Evolutionary conservation across 2,329 filamentous ascomycete species (phyloP), one percentile per base, ranked within the genome.

Genomic region (Penicillium aurantiogriseum): DNA sequence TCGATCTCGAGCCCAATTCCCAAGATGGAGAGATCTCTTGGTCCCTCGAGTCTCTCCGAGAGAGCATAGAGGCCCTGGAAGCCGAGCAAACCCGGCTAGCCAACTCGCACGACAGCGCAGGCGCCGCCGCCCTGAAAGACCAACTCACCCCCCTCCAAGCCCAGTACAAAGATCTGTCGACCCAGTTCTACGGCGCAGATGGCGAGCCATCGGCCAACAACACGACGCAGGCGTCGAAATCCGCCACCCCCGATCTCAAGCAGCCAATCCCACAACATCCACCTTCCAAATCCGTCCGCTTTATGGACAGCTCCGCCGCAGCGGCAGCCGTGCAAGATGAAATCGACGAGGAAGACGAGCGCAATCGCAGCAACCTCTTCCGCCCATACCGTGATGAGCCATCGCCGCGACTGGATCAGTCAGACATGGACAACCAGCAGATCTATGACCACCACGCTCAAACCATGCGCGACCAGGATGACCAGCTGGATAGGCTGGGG

Each of bases 11-110:
- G 58, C 85, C 85, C 50, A 89, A 89, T 71, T 86, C 88, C 21
- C 91, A 96, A 75, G 92, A 97, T 77, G 88, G 89, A 40, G 90
- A 96, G 74, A 92, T 97, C 65, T 89, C 90, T 17, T 85, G 91
- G 51, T 97, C 92, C 3, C 81, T 99, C 51, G 91, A 96, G 58
- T 91, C 92, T 62, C 85, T 99, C 63, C 85, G 87, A 56, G 88
- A 92, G 64, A 92, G 92, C 25, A 83, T 99, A 57, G 85, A 88
- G 54, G 79, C 82, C 8, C 80, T 96, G 47, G 83, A 88, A 66
- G 77, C 80, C 54, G 86, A 91, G 69, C 80, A 83, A 71, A 78
- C 80, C 62, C 83, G 87, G 40, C 79, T 91, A 58, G 80, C 86
- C 64, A 84, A 87, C 57, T 64, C 62, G 33, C 79, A 81, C 59